Base-by-base conservation (phyloP, 257 asterid genomes). In the Buddleja alternifolia region DNA sequence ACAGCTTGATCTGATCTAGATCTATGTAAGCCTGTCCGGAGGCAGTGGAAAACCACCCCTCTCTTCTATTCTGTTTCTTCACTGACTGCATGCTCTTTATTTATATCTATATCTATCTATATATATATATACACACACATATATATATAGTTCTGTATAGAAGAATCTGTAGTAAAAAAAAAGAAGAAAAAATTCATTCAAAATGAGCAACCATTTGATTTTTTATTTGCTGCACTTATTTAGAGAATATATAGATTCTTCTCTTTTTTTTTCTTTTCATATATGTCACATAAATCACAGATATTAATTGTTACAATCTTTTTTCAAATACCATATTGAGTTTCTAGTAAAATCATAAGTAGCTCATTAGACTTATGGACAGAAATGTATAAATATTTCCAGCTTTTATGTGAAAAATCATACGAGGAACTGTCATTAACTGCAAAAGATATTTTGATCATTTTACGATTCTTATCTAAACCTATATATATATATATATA, bases 1-100 rank as follows among this genome's bases (percentile, higher is more conserved):
- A 80, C 90, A 84, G 2, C 46, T 75, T 67, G 89, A 85, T 83
- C 80, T 65, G 75, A 87, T 89, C 90, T 83, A 71, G 84, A 85
- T 89, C 90, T 87, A 55, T 85, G 96, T 84, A 60, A 25, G 8
- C 56, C 77, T 62, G 58, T 56, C 79, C 82, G 77, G 78, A 73
- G 83, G 89, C 94, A 87, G 36, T 56, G 76, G 77, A 73, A 66
- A 78, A 73, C 72, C 14, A 61, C 39, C 76, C 73, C 70, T 5
- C 2, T 29, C 34, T 29, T 29, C 34, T 29, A 29, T 66, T 73
- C 74, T 73, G 67, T 71, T 73, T 47, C 81, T 57, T 67, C 75
- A 62, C 23, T 52, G 57, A 62, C 59, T 67, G 58, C 60, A n/a
- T 29, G 2, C 5, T 29, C 5, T 29, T 29, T 29, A n/a, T n/a